Conservation (phyloP, 495 filamentous ascomycete species). For the Chaetomium cochliodes region DNA sequence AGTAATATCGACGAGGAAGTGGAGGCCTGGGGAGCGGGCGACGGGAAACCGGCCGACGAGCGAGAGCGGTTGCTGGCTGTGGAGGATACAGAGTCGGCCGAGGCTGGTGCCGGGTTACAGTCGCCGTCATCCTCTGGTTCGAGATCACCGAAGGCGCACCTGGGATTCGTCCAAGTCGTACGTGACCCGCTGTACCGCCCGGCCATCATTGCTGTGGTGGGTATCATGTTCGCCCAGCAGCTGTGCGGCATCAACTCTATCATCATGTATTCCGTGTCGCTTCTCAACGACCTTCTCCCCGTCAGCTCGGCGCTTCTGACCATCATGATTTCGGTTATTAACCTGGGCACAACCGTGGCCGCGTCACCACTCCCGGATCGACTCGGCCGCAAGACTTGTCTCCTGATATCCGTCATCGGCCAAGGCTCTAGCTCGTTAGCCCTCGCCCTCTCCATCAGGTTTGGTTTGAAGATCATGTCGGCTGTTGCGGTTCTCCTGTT, state of each 20-base stretch:
- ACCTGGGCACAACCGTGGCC: slow-evolving; percentile 74
- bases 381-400: slow-evolving; percentile 78
- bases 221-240: slow-evolving; percentile 91
- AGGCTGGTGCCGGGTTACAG: slow-evolving; percentile 40
- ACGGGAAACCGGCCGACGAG: slow-evolving; percentile 38
- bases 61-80: slow-evolving; percentile 48
- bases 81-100: slow-evolving; percentile 35
- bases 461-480: slow-evolving; percentile 66
- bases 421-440: slow-evolving; percentile 75
- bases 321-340: slow-evolving; percentile 80
- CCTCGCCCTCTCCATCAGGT: slow-evolving; percentile 72
- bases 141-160: slow-evolving; percentile 40
- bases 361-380: slow-evolving; percentile 84
- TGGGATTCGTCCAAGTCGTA: slow-evolving; percentile 68
- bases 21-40: slow-evolving; percentile 55
- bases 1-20: slow-evolving; percentile 74
- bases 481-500: slow-evolving; percentile 80
- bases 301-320: slow-evolving; percentile 75
- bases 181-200: slow-evolving; percentile 65
- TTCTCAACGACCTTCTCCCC: slow-evolving; percentile 73
- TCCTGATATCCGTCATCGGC: slow-evolving; percentile 75
- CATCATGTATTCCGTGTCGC: slow-evolving; percentile 94
- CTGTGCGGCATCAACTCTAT: slow-evolving; percentile 93
- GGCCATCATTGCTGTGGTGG: slow-evolving; percentile 79
- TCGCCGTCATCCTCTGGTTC: slow-evolving; percentile 37